Base-by-base conservation (phyloP, 192 early-diverging fungal species). In the Coemansia sp. region DNA sequence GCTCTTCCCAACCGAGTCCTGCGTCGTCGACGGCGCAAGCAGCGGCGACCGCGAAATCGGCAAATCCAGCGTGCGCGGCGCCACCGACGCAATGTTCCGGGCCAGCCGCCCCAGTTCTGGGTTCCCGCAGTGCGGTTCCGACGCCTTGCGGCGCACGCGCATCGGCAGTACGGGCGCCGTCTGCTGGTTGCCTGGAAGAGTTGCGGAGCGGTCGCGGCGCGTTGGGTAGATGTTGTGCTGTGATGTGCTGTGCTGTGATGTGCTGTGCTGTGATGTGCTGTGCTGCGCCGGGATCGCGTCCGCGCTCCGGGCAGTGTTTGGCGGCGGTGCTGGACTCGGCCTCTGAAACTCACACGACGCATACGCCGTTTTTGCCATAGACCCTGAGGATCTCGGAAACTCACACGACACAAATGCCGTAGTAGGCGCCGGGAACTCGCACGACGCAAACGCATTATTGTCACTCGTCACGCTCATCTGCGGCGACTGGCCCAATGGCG, bases 191-290 rank as follows among this genome's bases (percentile, higher is more conserved):
- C 69, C 51, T 0, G 74, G 74, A 19, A 77, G 40, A 0, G 74
- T 77, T 64, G 67, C 60, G 11, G 74, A 77, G 23, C 74, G 74
- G 28, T 70, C 67, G 32, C 74, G 74, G 47, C 55, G 67, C 48
- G 46, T 6, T 33, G 58, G 24, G 29, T 28, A 19, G 11, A 28
- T 12, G 21, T 51, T 19, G 24, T 49, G 31, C 8, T 25, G 19
- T 19, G n/a, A n/a, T n/a, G n/a, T n/a, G n/a, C n/a, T n/a, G n/a
- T n/a, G n/a, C n/a, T n/a, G n/a, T n/a, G n/a, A n/a, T n/a, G n/a
- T n/a, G n/a, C n/a, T n/a, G n/a, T n/a, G n/a, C n/a, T n/a, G n/a
- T n/a, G n/a, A n/a, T n/a, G n/a, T n/a, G n/a, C n/a, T n/a, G n/a
- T n/a, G n/a, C n/a, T n/a, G n/a, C 7, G 25, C 28, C 31, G 22